phyloP scores from a whole-genome alignment of 2,329 filamentous ascomycete species.

The Colletotrichum cordylinicola region DNA sequence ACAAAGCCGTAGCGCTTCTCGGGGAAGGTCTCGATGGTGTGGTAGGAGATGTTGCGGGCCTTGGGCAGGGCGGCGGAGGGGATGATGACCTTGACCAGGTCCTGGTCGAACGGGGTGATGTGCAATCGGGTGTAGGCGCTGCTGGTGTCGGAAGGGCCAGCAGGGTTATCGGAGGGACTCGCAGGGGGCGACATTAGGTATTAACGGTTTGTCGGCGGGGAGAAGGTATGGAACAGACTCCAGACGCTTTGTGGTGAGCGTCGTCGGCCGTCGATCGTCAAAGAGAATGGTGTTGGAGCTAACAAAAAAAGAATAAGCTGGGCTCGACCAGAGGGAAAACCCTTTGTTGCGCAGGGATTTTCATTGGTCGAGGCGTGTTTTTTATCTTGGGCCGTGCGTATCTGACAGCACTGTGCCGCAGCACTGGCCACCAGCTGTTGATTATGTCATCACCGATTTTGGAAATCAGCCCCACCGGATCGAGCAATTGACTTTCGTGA shows the following conservation, averaged over 20 bases:
- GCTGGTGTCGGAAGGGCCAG: slow-evolving; percentile 14
- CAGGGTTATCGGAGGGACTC: not conserved
- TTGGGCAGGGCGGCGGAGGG: slow-evolving; percentile 68
- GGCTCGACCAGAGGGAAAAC: slow-evolving; percentile 13
- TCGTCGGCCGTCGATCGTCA: slow-evolving; percentile 9
- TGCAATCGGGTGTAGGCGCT: slow-evolving; percentile 69
- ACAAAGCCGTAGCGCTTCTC: slow-evolving; percentile 91
- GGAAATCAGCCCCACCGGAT: not conserved
- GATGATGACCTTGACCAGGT: slow-evolving; percentile 75
- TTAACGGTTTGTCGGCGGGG: not conserved
- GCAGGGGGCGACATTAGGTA: slow-evolving; percentile 8
- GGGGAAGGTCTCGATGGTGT: slow-evolving; percentile 84
- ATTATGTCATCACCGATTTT: not conserved
- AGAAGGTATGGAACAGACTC: not conserved
- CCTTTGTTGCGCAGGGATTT: slow-evolving; percentile 26
- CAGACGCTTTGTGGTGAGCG: not conserved
- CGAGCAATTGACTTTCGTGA: not conserved
- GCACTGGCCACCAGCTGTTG: not conserved
- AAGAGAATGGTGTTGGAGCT: not conserved
- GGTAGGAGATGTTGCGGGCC: slow-evolving; percentile 87
- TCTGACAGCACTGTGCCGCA: not conserved
- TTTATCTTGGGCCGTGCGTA: not conserved
- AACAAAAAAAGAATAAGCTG: not conserved
- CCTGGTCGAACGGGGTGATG: slow-evolving; percentile 83
- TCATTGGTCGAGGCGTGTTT: not conserved